Evolutionary conservation across 306 rosid species (phyloP), one percentile per base, ranked within the genome.

Genomic region (Hylodesmum podocarpum): DNA sequence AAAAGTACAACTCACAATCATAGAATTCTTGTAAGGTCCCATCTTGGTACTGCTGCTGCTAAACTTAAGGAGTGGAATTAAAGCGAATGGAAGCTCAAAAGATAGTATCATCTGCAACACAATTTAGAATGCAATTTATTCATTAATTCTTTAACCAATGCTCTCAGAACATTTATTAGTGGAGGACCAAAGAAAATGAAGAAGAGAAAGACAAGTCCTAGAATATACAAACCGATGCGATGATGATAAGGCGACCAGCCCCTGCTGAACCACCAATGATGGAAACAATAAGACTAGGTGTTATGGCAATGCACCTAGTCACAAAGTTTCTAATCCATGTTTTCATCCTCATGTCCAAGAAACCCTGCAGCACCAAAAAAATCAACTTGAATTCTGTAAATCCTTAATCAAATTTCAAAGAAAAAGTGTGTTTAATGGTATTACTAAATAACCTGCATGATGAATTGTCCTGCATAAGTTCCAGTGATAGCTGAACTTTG

Each of bases 401-500:
- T 29, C 63, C 65, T 37, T 25, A 46, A 9, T 72, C 7, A 72
- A 12, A 28, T 7, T 61, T 33, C 3, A 1, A 19, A 29, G 4
- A 8, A 16, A 21, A 65, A 44, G 1, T n/a, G 34, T 68, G 58
- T 15, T 62, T 12, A 36, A 31, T 61, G 55, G 34, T 53, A 9
- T 78, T 53, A 10, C 21, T 3, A n/a, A 37, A 24, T 69, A 51
- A 94, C 98, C 98, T 95, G 96, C 98, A 95, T 95, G 34, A 95
- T 88, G 75, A 39, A 85, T 14, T 85, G 88, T 0, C 98, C 98
- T 27, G 98, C 97, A 82, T 95, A 95, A 44, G 98, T 95, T 77
- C 98, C 97, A 25, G 96, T 91, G 31, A 94, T 94, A 50, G 94
- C 84, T 4, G 98, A 94, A 89, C 98, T 94, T 71, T 94, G 97